Evolutionary conservation across 2,329 filamentous ascomycete species (phyloP).

Genomic region (Metarhizium anisopliae): DNA sequence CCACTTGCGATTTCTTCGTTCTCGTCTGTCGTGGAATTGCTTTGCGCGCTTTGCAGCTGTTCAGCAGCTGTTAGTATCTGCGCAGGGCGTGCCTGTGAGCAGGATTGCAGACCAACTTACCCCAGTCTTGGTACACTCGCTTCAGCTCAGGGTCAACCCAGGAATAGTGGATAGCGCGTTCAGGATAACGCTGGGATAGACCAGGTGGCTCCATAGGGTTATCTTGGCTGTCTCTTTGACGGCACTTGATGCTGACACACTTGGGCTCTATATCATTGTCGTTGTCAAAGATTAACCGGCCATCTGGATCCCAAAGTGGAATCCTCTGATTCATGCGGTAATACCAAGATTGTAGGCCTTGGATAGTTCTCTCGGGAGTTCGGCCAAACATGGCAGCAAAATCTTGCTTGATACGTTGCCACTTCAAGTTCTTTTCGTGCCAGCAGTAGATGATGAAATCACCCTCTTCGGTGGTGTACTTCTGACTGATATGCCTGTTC

Average conservation of each 20-base stretch:
- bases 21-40: constrained; percentile 27
- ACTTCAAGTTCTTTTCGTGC: constrained; percentile 34
- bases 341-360: constrained; percentile 33
- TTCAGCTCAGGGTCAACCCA: constrained; percentile 34
- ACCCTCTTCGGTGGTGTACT: constrained; percentile 34
- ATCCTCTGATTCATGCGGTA: constrained; percentile 34
- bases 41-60: constrained; percentile 24
- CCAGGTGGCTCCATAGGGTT: constrained; percentile 28
- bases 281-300: constrained; percentile 29
- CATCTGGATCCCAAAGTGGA: constrained; percentile 30
- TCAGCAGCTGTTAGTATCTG: not conserved
- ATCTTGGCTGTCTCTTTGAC: constrained; percentile 26
- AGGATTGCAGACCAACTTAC: constrained; percentile 22
- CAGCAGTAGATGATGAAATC: constrained; percentile 35
- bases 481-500: constrained; percentile 32
- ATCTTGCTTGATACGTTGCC: constrained; percentile 30
- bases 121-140: constrained; percentile 26
- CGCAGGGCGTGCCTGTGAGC: not conserved
- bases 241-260: constrained; percentile 29
- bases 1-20: constrained; percentile 29
- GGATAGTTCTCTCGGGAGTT: constrained; percentile 27
- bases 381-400: constrained; percentile 29
- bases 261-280: constrained; percentile 29
- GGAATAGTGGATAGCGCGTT: constrained; percentile 34
- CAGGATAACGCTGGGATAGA: constrained; percentile 35